phyloP scores from a whole-genome alignment of 805 yeast species.

The Ogataea nakhonphanomensis region DNA sequence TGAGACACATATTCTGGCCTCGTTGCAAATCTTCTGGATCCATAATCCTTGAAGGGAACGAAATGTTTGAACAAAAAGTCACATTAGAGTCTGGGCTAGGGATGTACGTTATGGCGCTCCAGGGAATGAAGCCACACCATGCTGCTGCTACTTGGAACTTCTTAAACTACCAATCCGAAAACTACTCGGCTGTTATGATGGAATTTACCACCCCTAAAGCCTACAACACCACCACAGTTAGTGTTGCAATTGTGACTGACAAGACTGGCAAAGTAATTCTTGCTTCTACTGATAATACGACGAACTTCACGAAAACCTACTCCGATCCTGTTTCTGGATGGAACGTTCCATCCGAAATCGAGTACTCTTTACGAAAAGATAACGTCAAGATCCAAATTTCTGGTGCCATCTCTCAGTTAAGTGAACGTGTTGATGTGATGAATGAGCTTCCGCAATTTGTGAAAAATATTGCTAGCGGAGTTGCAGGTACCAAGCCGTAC shows the following conservation, averaged over 20 bases:
- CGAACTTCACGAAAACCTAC: slow-evolving; percentile 52
- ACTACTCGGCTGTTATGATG: slow-evolving; percentile 78
- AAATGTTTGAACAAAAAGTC: slow-evolving; percentile 16
- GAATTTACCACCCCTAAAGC: slow-evolving; percentile 93
- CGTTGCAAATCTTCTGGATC: slow-evolving; percentile 71
- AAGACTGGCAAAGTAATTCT: slow-evolving; percentile 56
- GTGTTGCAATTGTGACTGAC: slow-evolving; percentile 70
- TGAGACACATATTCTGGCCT: slow-evolving; percentile 98
- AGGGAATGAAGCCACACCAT: slow-evolving; percentile 99
- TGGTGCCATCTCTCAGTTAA: slow-evolving; percentile 60
- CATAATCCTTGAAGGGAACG: slow-evolving; percentile 41
- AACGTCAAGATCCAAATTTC: slow-evolving; percentile 47
- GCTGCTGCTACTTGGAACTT: slow-evolving; percentile 98
- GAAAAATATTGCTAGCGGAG: slow-evolving; percentile 88
- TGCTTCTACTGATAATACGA: slow-evolving; percentile 63
- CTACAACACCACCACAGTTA: slow-evolving; percentile 78
- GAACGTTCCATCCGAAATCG: slow-evolving; percentile 75
- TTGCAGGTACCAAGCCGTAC: slow-evolving; percentile 95
- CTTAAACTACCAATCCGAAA: slow-evolving; percentile 76
- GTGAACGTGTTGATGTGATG: slow-evolving; percentile 97
- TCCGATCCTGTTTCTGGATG: slow-evolving; percentile 85
- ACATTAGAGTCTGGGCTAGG: slow-evolving; percentile 42
- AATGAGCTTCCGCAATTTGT: slow-evolving; percentile 93
- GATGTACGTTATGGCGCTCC: slow-evolving; percentile 94
- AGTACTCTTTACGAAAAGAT: slow-evolving; percentile 47